Conservation (phyloP, 208 protist species). For the Trypanosomatidae sp. region DNA sequence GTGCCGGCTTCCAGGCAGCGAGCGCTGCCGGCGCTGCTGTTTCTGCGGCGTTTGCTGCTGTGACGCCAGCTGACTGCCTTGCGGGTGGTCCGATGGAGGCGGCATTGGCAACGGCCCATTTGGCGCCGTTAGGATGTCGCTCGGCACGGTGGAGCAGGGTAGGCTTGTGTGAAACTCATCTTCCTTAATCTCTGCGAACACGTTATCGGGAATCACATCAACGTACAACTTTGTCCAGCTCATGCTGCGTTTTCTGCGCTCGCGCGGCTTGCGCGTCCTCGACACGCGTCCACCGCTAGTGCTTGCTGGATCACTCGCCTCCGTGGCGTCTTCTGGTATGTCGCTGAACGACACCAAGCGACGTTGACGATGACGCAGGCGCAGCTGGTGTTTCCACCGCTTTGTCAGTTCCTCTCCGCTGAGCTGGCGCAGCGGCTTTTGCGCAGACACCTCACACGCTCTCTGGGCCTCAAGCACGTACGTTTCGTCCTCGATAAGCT, state of each 20-base stretch:
- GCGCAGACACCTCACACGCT: slow-evolving; percentile 12
- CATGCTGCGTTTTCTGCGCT: slow-evolving; percentile 35
- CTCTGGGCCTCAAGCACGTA: slow-evolving; percentile 33
- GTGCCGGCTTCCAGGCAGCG: slow-evolving; percentile 2
- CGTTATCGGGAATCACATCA: slow-evolving; percentile 46
- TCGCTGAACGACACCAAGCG: slow-evolving; percentile 48
- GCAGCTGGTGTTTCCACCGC: slow-evolving; percentile 42
- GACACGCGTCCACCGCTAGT: background rate
- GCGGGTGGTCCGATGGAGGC: background rate
- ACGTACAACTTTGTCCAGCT: slow-evolving; percentile 38
- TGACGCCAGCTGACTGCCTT: slow-evolving; percentile 5
- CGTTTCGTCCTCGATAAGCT: slow-evolving; percentile 42
- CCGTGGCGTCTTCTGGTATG: slow-evolving; percentile 15
- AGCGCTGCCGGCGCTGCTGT: slow-evolving; percentile 11
- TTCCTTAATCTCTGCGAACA: slow-evolving; percentile 52
- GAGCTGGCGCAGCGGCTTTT: slow-evolving; percentile 23
- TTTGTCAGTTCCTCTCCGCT: slow-evolving; percentile 34
- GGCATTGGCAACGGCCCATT: background rate
- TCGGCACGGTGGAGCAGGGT: slow-evolving; percentile 23
- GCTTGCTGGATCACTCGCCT: background rate
- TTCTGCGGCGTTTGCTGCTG: slow-evolving; percentile 2
- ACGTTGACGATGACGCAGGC: slow-evolving; percentile 29
- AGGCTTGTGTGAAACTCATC: slow-evolving; percentile 36
- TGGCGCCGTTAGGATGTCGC: slow-evolving; percentile 8
- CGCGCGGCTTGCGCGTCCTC: slow-evolving; percentile 18